phyloP scores from a whole-genome alignment of 1,139 yeast genomes.

The Pichia sp. region DNA sequence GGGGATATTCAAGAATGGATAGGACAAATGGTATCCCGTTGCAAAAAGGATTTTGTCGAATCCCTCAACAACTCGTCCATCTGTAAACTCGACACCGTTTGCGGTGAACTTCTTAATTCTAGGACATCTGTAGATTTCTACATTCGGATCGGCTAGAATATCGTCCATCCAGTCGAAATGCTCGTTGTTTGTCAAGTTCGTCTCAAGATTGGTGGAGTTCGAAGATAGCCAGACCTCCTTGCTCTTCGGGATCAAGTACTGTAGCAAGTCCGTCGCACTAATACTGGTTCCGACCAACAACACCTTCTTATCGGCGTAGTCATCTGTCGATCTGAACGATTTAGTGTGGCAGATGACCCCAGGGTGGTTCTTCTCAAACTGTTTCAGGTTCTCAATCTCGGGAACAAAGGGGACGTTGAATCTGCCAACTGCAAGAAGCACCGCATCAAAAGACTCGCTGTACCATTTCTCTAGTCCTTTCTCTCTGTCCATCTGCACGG shows the following conservation, averaged over 20 bases:
- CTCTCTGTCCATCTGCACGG: slow-evolving; percentile 20
- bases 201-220: not conserved
- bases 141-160: not conserved
- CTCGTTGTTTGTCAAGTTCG: not conserved
- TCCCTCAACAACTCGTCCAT: slow-evolving; percentile 35
- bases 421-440: slow-evolving; percentile 45
- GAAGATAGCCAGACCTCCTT: slow-evolving; percentile 23
- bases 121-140: not conserved
- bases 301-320: slow-evolving; percentile 39
- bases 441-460: slow-evolving; percentile 40
- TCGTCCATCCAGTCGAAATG: slow-evolving; percentile 5
- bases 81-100: slow-evolving; percentile 33
- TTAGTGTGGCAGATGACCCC: slow-evolving; percentile 43
- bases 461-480: slow-evolving; percentile 32
- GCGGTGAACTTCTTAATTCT: slow-evolving; percentile 21
- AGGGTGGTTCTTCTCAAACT: slow-evolving; percentile 34
- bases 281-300: slow-evolving; percentile 50
- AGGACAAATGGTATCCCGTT: slow-evolving; percentile 44
- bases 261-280: slow-evolving; percentile 49
- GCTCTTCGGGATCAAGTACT: slow-evolving; percentile 43
- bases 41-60: slow-evolving; percentile 43
- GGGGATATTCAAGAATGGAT: slow-evolving; percentile 36
- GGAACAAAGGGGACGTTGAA: slow-evolving; percentile 47
- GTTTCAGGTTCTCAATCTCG: slow-evolving; percentile 39
- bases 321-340: slow-evolving; percentile 39